phyloP scores from a whole-genome alignment of 345 rosid species.

The Limnanthes douglasii region DNA sequence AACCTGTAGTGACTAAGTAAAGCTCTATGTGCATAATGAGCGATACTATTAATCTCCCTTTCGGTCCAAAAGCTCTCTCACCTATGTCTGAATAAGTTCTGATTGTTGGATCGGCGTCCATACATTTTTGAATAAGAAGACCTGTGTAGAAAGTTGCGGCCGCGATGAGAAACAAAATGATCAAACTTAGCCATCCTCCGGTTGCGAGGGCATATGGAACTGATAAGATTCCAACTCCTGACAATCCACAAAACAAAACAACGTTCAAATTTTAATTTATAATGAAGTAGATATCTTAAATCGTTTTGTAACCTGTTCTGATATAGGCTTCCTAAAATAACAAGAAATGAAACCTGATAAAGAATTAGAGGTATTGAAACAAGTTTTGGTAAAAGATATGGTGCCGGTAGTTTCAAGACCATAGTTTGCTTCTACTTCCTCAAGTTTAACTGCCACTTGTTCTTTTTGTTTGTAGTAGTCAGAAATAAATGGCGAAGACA shows the following conservation, averaged over 20 bases:
- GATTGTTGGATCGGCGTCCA: conserved; percentile 18
- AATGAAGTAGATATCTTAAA: too few relatives aligned
- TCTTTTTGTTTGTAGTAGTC: too few relatives aligned
- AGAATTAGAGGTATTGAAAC: conserved; percentile 16
- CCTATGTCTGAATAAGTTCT: conserved; percentile 21
- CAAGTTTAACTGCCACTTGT: too few relatives aligned
- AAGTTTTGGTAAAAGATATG: conserved; percentile 11
- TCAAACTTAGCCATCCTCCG: conserved; percentile 36
- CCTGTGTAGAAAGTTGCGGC: conserved; percentile 21
- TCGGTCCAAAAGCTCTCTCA: conserved; percentile 23
- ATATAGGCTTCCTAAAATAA: not conserved
- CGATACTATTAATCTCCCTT: conserved; percentile 24
- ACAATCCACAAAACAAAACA: not conserved
- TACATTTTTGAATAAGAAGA: conserved; percentile 19
- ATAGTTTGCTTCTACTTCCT: too few relatives aligned
- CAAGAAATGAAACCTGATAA: conserved; percentile 8
- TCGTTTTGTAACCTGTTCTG: not conserved
- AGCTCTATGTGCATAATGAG: conserved; percentile 23
- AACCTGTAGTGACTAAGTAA: conserved; percentile 29
- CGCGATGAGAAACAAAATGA: conserved; percentile 19
- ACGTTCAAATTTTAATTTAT: not conserved
- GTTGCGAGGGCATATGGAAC: conserved; percentile 29
- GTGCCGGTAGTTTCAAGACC: conserved; percentile 6
- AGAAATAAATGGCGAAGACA: too few relatives aligned
- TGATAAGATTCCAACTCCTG: conserved; percentile 29